Evolutionary conservation across 2,329 filamentous ascomycete genomes (phyloP).

Genomic region (Ceratocystis cubensis): DNA sequence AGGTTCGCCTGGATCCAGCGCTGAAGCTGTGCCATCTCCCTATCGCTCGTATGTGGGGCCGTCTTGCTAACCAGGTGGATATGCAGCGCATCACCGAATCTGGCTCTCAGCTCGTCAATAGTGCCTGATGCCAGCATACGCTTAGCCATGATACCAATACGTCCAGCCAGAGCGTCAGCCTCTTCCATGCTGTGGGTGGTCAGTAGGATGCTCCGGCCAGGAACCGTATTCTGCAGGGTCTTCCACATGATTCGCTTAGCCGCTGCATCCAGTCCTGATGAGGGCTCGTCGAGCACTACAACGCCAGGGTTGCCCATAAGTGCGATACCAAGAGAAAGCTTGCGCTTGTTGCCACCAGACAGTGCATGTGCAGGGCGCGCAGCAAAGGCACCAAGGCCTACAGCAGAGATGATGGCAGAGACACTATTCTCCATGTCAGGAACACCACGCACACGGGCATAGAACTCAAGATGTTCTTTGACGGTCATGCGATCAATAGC

Average conservation of each 20-base stretch:
- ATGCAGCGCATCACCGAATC: conserved; percentile 67
- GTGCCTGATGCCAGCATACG: conserved; percentile 77
- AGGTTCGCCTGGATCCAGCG: conserved; percentile 53
- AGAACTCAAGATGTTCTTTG: conserved; percentile 73
- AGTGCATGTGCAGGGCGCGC: conserved; percentile 65
- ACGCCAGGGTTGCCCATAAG: conserved; percentile 86
- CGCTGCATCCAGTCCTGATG: conserved; percentile 77
- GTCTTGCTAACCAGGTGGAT: conserved; percentile 67
- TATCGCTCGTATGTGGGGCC: conserved; percentile 58
- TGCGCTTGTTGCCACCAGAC: conserved; percentile 88
- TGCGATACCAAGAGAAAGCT: conserved; percentile 76
- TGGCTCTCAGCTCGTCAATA: conserved; percentile 55
- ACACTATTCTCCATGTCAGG: conserved; percentile 66
- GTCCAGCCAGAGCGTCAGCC: conserved; percentile 71
- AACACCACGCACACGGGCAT: conserved; percentile 72
- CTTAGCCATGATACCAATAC: conserved; percentile 74
- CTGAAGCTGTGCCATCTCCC: conserved; percentile 55
- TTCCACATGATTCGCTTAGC: conserved; percentile 91
- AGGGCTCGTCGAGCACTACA: conserved; percentile 78
- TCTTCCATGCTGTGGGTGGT: conserved; percentile 96
- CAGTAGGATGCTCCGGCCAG: conserved; percentile 69
- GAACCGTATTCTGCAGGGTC: conserved; percentile 59
- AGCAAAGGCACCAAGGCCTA: conserved; percentile 60
- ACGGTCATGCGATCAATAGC: conserved; percentile 89
- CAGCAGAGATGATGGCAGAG: conserved; percentile 61